Evolutionary conservation across 495 filamentous ascomycete species (phyloP), one percentile per base, ranked within the genome.

Genomic region (Corynascus novoguineensis): DNA sequence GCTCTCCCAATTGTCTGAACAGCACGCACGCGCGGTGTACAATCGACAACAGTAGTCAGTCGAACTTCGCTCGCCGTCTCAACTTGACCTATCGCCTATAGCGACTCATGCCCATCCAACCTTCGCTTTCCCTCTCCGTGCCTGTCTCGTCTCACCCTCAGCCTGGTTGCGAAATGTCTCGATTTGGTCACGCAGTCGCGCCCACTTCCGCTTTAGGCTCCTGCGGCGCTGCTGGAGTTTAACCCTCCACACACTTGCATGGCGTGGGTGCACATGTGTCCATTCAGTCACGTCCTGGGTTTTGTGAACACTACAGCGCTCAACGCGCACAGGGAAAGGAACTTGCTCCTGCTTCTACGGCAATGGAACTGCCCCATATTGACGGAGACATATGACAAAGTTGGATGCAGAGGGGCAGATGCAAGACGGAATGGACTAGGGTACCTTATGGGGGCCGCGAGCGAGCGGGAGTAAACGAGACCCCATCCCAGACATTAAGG

Each of bases 131-230:
- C 29, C 5, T 35, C 29, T 7, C 47, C 29, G 25, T 8, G 29
- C 47, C 17, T 17, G 47, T 35, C 31, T 22, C 34, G 29, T 2
- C 19, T 24, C 34, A 5, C 34, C 3, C 15, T 35, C 48, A 38
- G 48, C 49, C 40, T 31, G 24, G 49, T 51, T 10, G 19, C 7
- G 34, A 32, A 40, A 51, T 51, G 49, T 51, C 49, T 51, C 49
- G 49, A 24, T 28, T 12, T 35, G 29, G 49, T 28, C 14, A 17
- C 45, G n/a, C 27, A 32, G 27, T 12, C 3, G 21, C 45, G 45
- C 45, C 45, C 49, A 51, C 21, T 5, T 14, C 1, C n/a, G 4
- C 34, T 15, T 24, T 15, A 11, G 17, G 25, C 24, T 0, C 44
- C 17, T 14, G 10, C 24, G 44, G 44, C 25, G 44, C 29, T 17